Percentiles rank a stretch among this genome's conserved stretches.
Conservation (phyloP, 164 flowering plant genomes). For the Annona cherimola region DNA sequence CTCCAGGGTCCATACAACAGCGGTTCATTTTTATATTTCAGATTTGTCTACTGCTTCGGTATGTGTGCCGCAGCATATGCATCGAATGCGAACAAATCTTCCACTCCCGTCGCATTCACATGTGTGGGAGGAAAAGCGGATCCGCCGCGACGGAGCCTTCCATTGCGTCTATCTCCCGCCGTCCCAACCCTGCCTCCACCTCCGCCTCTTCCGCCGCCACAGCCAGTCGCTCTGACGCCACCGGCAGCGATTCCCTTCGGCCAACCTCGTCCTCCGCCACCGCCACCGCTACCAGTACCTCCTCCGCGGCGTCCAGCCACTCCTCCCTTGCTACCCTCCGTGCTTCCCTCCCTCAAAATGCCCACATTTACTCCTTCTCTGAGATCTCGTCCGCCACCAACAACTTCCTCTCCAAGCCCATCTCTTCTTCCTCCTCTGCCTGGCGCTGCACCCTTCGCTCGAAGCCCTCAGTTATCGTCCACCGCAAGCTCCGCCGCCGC, state of each 20-base stretch:
- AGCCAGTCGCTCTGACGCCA: neutral
- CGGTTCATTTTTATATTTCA: too few relatives aligned
- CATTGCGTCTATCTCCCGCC: neutral
- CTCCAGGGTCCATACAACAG: too few relatives aligned
- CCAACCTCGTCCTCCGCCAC: neutral
- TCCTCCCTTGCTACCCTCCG: slow-evolving; percentile 33
- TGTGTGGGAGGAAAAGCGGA: neutral
- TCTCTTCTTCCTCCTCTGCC: slow-evolving; percentile 47
- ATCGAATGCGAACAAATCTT: too few relatives aligned
- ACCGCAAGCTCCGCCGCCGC: slow-evolving; percentile 48
- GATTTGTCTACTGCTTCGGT: too few relatives aligned
- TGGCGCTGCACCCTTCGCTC: slow-evolving; percentile 66
- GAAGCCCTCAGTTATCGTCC: slow-evolving; percentile 45
- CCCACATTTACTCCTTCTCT: slow-evolving; percentile 42
- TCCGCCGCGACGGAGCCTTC: slow-evolving; percentile 1
- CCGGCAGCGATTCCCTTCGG: neutral
- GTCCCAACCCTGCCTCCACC: neutral
- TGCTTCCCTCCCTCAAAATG: slow-evolving; percentile 29
- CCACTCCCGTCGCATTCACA: neutral
- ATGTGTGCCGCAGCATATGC: too few relatives aligned
- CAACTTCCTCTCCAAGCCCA: slow-evolving; percentile 37
- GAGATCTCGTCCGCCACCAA: slow-evolving; percentile 51
- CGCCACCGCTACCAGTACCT: slow-evolving; percentile 8
- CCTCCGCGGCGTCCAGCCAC: slow-evolving; percentile 21
- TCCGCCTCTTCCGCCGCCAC: neutral